Evolutionary conservation across 2,329 filamentous ascomycete genomes (phyloP), one percentile per base, ranked within the genome.

Genomic region (Clonostachys rhizophaga): DNA sequence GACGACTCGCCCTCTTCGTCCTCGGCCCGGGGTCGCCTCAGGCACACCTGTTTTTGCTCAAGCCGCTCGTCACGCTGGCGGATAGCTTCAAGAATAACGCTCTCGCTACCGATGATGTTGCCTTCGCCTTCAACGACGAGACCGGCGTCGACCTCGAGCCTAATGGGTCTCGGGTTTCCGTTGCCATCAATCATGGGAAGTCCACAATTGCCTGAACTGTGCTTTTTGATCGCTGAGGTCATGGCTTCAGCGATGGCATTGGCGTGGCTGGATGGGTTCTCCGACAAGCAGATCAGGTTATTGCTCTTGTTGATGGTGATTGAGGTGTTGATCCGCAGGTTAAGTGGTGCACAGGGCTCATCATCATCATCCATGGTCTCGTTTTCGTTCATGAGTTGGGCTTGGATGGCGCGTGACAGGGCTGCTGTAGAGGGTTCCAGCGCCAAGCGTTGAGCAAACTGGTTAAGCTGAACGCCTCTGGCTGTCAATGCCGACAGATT

Each of bases 141-240:
- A 14, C 73, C 70, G 3, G 76, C 71, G 18, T 70, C 67, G 12
- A 81, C 65, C 24, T 67, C 59, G 34, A 76, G 62, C 20, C 57
- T 59, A 40, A 76, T 54, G 2, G 69, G 68, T 12, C 73, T 58
- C 6, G 68, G 67, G 18, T 60, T 61, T 14, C 72, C 71, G 11
- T 72, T 60, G 45, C 69, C 67, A 46, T 75, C 68, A 39, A 73
- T 67, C 72, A 76, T 72, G 36, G 70, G 71, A 13, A 74, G 63
- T 10, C 67, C 69, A 33, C 63, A 65, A 24, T 57, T 55, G 7
- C 62, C 65, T 5, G 62, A 60, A 54, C 68, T 67, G 50, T 68
- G 68, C 30, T 71, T 62, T 35, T 69, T 61, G 3, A 81, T 57
- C 3, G 72, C 68, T 12, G 66, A 55, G 12, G 77, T 63, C 4